These are phyloP conservation scores for Coemansia sp. DNA, from an alignment of 192 early-diverging fungal species.

Conservation along the genomic window DNA sequence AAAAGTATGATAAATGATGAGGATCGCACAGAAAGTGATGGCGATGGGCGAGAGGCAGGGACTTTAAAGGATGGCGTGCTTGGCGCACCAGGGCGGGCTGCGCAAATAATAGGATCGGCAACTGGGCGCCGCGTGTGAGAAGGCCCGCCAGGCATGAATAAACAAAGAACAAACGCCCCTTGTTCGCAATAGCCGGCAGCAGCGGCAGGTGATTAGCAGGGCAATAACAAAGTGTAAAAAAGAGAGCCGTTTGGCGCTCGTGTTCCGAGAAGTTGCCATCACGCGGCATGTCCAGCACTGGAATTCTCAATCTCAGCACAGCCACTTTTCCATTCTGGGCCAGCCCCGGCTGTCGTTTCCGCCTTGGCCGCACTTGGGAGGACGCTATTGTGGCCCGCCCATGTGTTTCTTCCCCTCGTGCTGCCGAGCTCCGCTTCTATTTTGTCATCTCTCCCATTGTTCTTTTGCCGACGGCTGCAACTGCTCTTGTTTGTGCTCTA, in stretches of 20 bases:
- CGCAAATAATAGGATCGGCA: slow-evolving; percentile 3
- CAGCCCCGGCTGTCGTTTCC: not conserved
- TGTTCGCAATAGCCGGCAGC: slow-evolving; percentile 18
- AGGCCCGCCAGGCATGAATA: not conserved
- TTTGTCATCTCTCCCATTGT: not conserved
- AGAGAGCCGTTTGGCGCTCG: slow-evolving; percentile 15
- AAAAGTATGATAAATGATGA: not conserved
- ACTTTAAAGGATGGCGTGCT: not conserved
- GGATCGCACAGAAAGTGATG: slow-evolving; percentile 1
- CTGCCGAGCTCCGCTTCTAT: not conserved
- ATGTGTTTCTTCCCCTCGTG: not conserved
- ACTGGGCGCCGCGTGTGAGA: not conserved
- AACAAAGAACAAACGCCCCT: not conserved
- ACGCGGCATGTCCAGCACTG: slow-evolving; percentile 11
- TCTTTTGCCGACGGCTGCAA: not conserved
- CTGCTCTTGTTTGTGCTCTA: not conserved
- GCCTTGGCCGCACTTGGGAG: not conserved
- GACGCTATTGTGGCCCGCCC: not conserved
- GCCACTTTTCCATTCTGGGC: not conserved
- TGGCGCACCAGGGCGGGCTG: not conserved
- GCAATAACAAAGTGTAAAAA: slow-evolving; percentile 8
- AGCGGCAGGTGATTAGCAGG: slow-evolving; percentile 13
- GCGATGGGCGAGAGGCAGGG: not conserved
- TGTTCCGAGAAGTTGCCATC: slow-evolving; percentile 49
- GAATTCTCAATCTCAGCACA: not conserved